phyloP scores from a whole-genome alignment of 2,329 filamentous ascomycete species.

The Exophiala viscosa region DNA sequence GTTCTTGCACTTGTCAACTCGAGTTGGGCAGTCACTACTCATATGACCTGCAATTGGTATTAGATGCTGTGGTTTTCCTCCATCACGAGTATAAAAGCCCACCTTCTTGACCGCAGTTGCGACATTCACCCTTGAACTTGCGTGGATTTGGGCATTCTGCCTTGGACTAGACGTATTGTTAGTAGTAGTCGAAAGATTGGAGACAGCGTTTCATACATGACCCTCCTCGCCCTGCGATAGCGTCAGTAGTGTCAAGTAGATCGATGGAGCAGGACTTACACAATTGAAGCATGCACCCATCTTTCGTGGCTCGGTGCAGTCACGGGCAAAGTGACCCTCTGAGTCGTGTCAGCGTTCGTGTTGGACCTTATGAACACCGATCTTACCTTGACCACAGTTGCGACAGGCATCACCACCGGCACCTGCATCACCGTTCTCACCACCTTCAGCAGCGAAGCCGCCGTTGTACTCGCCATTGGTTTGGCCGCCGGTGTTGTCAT shows the following conservation, averaged over 20 bases:
- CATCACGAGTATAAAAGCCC: not conserved
- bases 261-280: slow-evolving; percentile 10
- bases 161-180: slow-evolving; percentile 35
- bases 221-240: slow-evolving; percentile 36
- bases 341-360: slow-evolving; percentile 5
- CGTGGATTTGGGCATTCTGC: slow-evolving; percentile 45
- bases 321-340: slow-evolving; percentile 33
- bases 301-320: slow-evolving; percentile 43
- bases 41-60: slow-evolving; percentile 36
- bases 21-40: slow-evolving; percentile 43
- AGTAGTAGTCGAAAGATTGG: not conserved
- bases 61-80: not conserved
- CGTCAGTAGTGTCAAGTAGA: slow-evolving; percentile 6
- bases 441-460: slow-evolving; percentile 5
- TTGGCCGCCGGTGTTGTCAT: not conserved
- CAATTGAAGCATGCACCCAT: slow-evolving; percentile 45
- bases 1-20: slow-evolving; percentile 45
- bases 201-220: slow-evolving; percentile 25
- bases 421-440: slow-evolving; percentile 3
- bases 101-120: slow-evolving; percentile 42
- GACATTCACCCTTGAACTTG: slow-evolving; percentile 47
- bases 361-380: not conserved
- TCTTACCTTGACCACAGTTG: slow-evolving; percentile 26
- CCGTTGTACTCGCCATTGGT: slow-evolving; percentile 6
- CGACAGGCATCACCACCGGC: slow-evolving; percentile 22